These are phyloP conservation scores for Gillenia trifoliata DNA, from an alignment of 306 rosid genomes.

Conservation along the genomic window DNA sequence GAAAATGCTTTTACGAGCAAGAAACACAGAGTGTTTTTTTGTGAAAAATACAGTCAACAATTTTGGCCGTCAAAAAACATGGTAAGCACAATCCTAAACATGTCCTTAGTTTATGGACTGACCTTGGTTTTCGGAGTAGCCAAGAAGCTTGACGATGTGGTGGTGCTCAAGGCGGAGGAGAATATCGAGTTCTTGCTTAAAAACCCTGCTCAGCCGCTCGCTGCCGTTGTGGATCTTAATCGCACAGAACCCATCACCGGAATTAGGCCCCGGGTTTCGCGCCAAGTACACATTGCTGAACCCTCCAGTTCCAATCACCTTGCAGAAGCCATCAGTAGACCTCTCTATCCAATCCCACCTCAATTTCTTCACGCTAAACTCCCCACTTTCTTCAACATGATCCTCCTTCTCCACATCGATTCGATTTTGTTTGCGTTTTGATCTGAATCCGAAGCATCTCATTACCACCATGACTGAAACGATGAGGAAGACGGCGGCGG, in stretches of 20 bases:
- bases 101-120: neutral
- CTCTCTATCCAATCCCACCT: slow-evolving; percentile 39
- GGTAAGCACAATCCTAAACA: neutral
- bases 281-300: slow-evolving; percentile 43
- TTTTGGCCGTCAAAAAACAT: neutral
- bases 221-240: slow-evolving; percentile 35
- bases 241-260: slow-evolving; percentile 4
- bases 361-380: slow-evolving; percentile 10
- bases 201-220: slow-evolving; percentile 31
- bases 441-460: slow-evolving; percentile 15
- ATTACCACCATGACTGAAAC: slow-evolving; percentile 19
- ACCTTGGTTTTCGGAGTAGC: slow-evolving; percentile 39
- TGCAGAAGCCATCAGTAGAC: slow-evolving; percentile 26
- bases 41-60: neutral
- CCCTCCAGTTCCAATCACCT: slow-evolving; percentile 45
- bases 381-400: neutral
- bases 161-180: slow-evolving; percentile 31
- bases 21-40: neutral
- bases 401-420: neutral
- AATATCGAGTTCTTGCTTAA: slow-evolving; percentile 41
- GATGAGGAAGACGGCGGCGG: neutral
- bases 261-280: neutral
- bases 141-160: slow-evolving; percentile 32
- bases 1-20: no score
- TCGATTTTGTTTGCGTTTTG: slow-evolving; percentile 6